Conservation (phyloP, 2,329 filamentous ascomycete species). For the Stagonosporopsis chrysanthemi region DNA sequence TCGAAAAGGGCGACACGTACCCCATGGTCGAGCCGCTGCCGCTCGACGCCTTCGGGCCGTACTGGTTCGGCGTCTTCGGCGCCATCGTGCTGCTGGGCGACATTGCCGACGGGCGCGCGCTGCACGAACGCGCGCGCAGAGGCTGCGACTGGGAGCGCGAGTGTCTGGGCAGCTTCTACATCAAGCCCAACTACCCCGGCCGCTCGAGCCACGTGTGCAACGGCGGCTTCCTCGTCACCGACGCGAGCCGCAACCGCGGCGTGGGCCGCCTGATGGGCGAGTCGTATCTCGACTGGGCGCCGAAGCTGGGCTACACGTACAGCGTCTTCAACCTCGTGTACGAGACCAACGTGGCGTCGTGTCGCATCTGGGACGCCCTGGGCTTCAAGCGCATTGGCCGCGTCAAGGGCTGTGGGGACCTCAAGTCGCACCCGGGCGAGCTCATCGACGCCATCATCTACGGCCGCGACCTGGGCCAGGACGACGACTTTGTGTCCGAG, state of each 20-base stretch:
- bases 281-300: slow-evolving; percentile 61
- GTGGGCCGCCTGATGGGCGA: slow-evolving; percentile 62
- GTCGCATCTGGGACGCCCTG: slow-evolving; percentile 89
- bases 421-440: slow-evolving; percentile 56
- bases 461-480: slow-evolving; percentile 67
- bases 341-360: slow-evolving; percentile 89
- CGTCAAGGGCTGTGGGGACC: slow-evolving; percentile 64
- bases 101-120: slow-evolving; percentile 63
- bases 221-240: slow-evolving; percentile 61
- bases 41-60: slow-evolving; percentile 76
- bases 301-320: slow-evolving; percentile 79
- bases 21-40: slow-evolving; percentile 82
- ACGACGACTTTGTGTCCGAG: slow-evolving; percentile 88
- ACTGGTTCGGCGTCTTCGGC: slow-evolving; percentile 92
- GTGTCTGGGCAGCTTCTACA: slow-evolving; percentile 90
- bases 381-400: slow-evolving; percentile 92
- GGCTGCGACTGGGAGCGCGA: slow-evolving; percentile 76
- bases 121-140: slow-evolving; percentile 54
- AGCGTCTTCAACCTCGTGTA: slow-evolving; percentile 95
- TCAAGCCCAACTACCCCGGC: slow-evolving; percentile 93
- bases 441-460: slow-evolving; percentile 61
- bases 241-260: slow-evolving; percentile 57
- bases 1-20: slow-evolving; percentile 91
- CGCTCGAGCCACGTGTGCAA: slow-evolving; percentile 88
- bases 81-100: slow-evolving; percentile 86